A percentile compares a stretch with the other conserved stretches of the same genome.
Conservation (phyloP, 176 grass and related monocot genomes). For the Olyra latifolia region DNA sequence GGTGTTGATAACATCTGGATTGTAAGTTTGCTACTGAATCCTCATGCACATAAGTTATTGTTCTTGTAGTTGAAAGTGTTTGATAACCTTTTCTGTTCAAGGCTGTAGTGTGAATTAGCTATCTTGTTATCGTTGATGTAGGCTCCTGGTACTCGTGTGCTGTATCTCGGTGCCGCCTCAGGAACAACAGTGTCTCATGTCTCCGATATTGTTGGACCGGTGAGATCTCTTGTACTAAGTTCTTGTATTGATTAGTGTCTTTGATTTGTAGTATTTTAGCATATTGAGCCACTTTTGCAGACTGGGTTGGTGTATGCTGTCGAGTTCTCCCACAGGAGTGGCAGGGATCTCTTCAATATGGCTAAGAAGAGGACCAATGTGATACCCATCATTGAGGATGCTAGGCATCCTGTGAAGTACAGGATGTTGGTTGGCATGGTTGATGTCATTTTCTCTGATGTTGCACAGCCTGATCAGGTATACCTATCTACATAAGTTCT, state of each 20-base stretch:
- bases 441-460: conserved; percentile 98
- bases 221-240: conserved; percentile 14
- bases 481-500: not conserved
- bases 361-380: conserved; percentile 97
- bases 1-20: conserved; percentile 91
- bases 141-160: conserved; percentile 69
- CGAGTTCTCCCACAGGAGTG: conserved; percentile 97
- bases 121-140: not conserved
- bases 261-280: not conserved
- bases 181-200: conserved; percentile 87
- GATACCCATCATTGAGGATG: conserved; percentile 95
- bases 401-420: conserved; percentile 79
- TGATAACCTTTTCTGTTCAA: not conserved
- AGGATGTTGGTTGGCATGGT: conserved; percentile 96
- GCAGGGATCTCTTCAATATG: conserved; percentile 92
- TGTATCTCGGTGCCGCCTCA: conserved; percentile 92
- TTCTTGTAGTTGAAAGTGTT: not conserved
- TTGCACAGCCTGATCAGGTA: conserved; percentile 98
- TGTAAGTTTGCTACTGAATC: conserved; percentile 32
- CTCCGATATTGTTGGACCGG: conserved; percentile 84
- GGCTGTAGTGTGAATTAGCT: not conserved
- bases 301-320: conserved; percentile 83
- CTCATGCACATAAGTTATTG: accelerated
- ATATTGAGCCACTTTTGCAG: conserved; percentile 17
- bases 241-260: accelerated